These are phyloP conservation scores for Penicillium manginii DNA, from an alignment of 495 filamentous ascomycete species.

Conservation along the genomic window DNA sequence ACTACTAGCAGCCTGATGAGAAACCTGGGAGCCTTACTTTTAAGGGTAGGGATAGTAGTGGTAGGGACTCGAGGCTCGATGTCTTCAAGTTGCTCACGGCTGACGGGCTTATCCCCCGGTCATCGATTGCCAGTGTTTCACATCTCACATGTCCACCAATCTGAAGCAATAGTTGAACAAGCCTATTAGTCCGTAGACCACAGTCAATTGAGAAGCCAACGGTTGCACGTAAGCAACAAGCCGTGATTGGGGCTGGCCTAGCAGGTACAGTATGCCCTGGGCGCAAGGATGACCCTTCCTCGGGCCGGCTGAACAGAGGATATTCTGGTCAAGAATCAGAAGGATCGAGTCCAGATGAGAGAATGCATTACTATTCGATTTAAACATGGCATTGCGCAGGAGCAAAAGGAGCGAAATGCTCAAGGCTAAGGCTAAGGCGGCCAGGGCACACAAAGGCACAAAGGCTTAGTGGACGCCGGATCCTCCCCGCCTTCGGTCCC, in stretches of 20 bases:
- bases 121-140: neutral
- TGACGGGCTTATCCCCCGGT: neutral
- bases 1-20: too few species aligned
- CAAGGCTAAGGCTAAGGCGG: neutral
- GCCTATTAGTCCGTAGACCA: neutral
- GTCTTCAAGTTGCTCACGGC: too few species aligned
- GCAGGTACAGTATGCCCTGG: conserved; percentile 29
- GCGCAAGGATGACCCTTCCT: conserved; percentile 19
- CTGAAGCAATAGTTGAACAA: neutral
- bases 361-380: conserved; percentile 1
- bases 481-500: conserved; percentile 38
- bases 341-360: conserved; percentile 1
- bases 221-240: conserved; percentile 20
- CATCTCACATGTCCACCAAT: neutral
- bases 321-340: neutral
- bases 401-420: neutral
- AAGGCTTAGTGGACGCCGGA: conserved; percentile 22
- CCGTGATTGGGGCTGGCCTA: conserved; percentile 20
- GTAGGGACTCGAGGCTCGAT: too few species aligned
- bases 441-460: conserved; percentile 26
- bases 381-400: neutral
- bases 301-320: conserved; percentile 15
- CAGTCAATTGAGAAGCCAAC: neutral
- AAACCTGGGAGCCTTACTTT: too few species aligned
- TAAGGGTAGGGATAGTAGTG: too few species aligned